These are phyloP conservation scores for Poa annua DNA, from an alignment of 176 grass and related monocot species.

Conservation along the genomic window DNA sequence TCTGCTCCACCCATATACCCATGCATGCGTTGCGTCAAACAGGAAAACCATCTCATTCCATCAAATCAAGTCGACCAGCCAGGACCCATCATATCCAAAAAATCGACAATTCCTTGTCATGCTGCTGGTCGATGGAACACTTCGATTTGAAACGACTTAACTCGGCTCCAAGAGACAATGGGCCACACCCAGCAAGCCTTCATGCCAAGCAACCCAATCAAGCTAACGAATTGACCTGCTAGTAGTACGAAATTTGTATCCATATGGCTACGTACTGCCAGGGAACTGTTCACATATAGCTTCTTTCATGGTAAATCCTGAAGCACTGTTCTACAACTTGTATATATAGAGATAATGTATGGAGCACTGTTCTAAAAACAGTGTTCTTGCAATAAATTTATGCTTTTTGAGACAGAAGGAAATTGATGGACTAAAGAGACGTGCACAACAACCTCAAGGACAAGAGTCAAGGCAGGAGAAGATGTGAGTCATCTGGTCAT, in stretches of 20 bases:
- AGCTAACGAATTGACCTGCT: not conserved
- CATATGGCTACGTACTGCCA: not conserved
- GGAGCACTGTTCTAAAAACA: not conserved
- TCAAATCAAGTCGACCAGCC: slow-evolving; percentile 29
- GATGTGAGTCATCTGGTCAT: not conserved
- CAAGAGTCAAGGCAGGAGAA: slow-evolving; percentile 37
- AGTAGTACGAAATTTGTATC: not conserved
- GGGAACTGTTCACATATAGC: not conserved
- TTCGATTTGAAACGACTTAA: slow-evolving; percentile 45
- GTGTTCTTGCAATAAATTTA: not conserved
- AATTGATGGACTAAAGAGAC: not conserved
- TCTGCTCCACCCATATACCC: slow-evolving; percentile 31
- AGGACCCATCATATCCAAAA: slow-evolving; percentile 44
- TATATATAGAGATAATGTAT: not conserved
- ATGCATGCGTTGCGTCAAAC: slow-evolving; percentile 37
- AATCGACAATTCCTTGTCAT: slow-evolving; percentile 57
- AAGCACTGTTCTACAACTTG: not conserved
- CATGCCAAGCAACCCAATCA: not conserved
- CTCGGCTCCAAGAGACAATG: not conserved
- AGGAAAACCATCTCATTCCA: slow-evolving; percentile 42
- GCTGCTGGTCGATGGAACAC: slow-evolving; percentile 27
- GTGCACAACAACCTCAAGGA: slow-evolving; percentile 2
- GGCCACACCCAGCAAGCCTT: slow-evolving; percentile 1
- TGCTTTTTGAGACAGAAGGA: not conserved
- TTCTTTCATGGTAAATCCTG: not conserved